These are phyloP conservation scores for Rhodotorula toruloides DNA, from an alignment of 768 basidiomycete genomes.

Conservation along the genomic window DNA sequence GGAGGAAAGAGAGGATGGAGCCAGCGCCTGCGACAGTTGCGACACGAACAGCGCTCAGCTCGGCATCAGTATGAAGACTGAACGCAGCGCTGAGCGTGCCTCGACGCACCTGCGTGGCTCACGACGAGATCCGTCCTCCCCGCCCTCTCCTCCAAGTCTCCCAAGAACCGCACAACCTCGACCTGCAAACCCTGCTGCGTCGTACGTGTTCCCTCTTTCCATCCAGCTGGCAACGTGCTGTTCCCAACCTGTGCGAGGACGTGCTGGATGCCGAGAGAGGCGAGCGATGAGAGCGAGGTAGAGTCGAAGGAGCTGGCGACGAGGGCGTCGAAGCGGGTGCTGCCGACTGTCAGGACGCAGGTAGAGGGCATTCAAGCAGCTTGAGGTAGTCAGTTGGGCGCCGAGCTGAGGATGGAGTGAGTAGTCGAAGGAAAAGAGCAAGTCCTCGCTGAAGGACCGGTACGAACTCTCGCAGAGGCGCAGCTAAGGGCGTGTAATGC, in stretches of 20 bases:
- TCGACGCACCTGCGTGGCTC: slow-evolving; percentile 77
- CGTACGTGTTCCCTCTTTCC: neutral
- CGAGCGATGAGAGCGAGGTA: slow-evolving; percentile 20
- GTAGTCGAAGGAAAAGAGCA: no score
- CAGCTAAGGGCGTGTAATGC: no score
- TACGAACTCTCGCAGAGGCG: no score
- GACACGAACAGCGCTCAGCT: neutral
- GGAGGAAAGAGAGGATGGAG: slow-evolving; percentile 61
- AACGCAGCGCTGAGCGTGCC: neutral
- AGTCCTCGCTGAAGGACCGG: no score
- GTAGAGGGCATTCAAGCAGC: neutral
- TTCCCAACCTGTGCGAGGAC: slow-evolving; percentile 36
- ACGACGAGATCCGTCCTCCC: slow-evolving; percentile 70
- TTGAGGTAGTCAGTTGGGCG: neutral
- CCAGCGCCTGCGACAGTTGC: slow-evolving; percentile 64
- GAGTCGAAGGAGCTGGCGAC: slow-evolving; percentile 27
- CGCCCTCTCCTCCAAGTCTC: slow-evolving; percentile 64
- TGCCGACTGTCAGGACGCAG: slow-evolving; percentile 39
- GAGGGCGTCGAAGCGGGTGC: slow-evolving; percentile 36
- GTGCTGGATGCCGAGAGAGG: slow-evolving; percentile 1
- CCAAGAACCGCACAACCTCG: slow-evolving; percentile 68
- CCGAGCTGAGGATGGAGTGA: neutral
- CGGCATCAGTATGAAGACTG: neutral
- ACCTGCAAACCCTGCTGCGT: slow-evolving; percentile 52
- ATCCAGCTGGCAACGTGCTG: slow-evolving; percentile 6